Percentiles rank a stretch among this genome's conserved stretches.
Evolutionary conservation across 805 yeast species (phyloP).

Genomic region (Isabelozyma pseudorhagii): DNA sequence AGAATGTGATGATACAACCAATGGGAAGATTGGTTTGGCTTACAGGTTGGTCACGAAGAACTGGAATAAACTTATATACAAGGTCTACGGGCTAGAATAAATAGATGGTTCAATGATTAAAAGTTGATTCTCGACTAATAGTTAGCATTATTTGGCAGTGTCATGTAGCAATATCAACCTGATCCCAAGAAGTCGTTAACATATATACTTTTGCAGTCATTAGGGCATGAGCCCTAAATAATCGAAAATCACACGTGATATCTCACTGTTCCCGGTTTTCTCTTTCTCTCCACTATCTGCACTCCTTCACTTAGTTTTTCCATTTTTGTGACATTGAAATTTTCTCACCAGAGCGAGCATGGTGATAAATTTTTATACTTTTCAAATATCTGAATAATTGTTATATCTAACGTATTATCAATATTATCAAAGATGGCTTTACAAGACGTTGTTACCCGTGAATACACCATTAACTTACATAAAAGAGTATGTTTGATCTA

Average conservation of each 20-base stretch:
- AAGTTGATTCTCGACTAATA: too few relatives aligned
- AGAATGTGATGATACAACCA: not conserved
- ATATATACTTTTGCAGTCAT: not conserved
- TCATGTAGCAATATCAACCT: too few relatives aligned
- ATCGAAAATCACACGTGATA: not conserved
- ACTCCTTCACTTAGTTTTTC: not conserved
- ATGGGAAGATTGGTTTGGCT: not conserved
- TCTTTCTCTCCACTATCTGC: not conserved
- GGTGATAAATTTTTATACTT: not conserved
- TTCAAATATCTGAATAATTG: not conserved
- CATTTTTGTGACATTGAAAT: not conserved
- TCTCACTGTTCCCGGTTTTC: not conserved
- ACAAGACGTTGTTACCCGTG: conserved; percentile 99
- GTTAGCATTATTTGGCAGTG: too few relatives aligned
- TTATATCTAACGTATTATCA: conserved; percentile 3
- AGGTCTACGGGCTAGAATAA: conserved; percentile 35
- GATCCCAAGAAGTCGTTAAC: too few relatives aligned
- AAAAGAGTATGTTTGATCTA: conserved; percentile 78
- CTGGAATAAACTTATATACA: conserved; percentile 27
- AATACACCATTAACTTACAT: conserved; percentile 99
- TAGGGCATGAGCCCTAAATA: not conserved
- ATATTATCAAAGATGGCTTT: conserved; percentile 63
- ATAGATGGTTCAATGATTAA: not conserved
- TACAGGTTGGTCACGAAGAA: conserved; percentile 10
- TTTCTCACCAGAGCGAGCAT: not conserved